A percentile compares a stretch with the other conserved stretches of the same genome.
Conservation (phyloP, 148 eudicot genomes). For the Heliamphora exappendiculata region DNA sequence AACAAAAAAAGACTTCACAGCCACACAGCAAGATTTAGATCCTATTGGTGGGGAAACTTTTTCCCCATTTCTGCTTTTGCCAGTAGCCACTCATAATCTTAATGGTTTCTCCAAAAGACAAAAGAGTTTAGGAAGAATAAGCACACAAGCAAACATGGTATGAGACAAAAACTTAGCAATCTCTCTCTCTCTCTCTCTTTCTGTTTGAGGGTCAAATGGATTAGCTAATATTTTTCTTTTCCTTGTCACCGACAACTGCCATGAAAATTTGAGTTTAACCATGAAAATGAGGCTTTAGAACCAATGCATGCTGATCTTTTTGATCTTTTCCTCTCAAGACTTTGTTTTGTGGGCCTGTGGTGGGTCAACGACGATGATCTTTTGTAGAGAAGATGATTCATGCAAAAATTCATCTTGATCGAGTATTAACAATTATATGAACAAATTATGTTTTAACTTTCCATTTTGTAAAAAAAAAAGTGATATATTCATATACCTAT, state of each 20-base stretch:
- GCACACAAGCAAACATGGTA: conserved; percentile 15
- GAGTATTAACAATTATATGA: too few relatives aligned
- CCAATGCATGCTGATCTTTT: neutral
- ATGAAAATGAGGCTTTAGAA: conserved; percentile 1
- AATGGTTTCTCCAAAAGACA: neutral
- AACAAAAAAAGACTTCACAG: conserved; percentile 22
- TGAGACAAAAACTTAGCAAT: conserved; percentile 13
- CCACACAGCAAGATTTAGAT: conserved; percentile 11
- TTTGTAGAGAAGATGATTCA: too few relatives aligned
- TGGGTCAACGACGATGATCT: neutral
- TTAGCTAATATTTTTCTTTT: neutral
- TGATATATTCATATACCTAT: too few relatives aligned
- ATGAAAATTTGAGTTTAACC: neutral
- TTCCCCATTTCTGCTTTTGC: conserved; percentile 12
- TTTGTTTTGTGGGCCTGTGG: too few relatives aligned
- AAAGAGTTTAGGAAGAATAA: neutral
- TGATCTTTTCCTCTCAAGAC: neutral
- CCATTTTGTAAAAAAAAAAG: neutral
- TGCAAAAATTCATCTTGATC: too few relatives aligned
- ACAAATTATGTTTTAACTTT: neutral
- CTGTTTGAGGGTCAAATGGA: neutral
- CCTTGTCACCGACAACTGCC: neutral
- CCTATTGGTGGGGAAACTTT: conserved; percentile 1
- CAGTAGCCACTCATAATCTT: conserved; percentile 12
- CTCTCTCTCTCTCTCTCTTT: conserved; percentile 12